These are phyloP conservation scores for Candida saitoana DNA, from an alignment of 805 yeast genomes.

Conservation along the genomic window DNA sequence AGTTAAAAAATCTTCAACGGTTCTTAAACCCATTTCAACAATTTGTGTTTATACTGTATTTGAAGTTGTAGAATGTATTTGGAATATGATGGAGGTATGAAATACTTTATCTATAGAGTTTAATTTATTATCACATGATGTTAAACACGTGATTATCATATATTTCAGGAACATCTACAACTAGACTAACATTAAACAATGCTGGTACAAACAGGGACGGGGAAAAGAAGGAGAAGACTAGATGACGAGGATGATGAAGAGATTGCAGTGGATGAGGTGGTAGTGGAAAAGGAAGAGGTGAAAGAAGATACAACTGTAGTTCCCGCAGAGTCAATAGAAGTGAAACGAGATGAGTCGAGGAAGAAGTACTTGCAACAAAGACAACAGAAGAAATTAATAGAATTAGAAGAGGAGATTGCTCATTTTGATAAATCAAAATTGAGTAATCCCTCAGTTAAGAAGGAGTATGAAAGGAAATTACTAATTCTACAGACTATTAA, in stretches of 20 bases:
- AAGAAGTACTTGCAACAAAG: slow-evolving; percentile 19
- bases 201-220: slow-evolving; percentile 12
- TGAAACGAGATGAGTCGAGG: slow-evolving; percentile 14
- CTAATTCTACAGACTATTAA: slow-evolving; percentile 1
- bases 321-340: not conserved
- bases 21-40: too few relatives aligned
- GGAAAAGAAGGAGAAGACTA: slow-evolving; percentile 10
- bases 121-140: too few relatives aligned
- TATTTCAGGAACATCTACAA: too few relatives aligned
- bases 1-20: too few relatives aligned
- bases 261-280: not conserved
- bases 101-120: too few relatives aligned
- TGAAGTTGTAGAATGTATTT: too few relatives aligned
- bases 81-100: too few relatives aligned
- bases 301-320: not conserved
- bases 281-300: not conserved
- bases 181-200: too few relatives aligned
- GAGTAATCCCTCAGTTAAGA: slow-evolving; percentile 3
- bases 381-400: slow-evolving; percentile 16
- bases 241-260: slow-evolving; percentile 6
- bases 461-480: slow-evolving; percentile 4
- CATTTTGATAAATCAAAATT: slow-evolving; percentile 4
- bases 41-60: too few relatives aligned
- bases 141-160: too few relatives aligned
- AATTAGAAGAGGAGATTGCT: slow-evolving; percentile 15